phyloP scores from a whole-genome alignment of 2,329 filamentous ascomycete species.

The Neopestalotiopsis clavispora region DNA sequence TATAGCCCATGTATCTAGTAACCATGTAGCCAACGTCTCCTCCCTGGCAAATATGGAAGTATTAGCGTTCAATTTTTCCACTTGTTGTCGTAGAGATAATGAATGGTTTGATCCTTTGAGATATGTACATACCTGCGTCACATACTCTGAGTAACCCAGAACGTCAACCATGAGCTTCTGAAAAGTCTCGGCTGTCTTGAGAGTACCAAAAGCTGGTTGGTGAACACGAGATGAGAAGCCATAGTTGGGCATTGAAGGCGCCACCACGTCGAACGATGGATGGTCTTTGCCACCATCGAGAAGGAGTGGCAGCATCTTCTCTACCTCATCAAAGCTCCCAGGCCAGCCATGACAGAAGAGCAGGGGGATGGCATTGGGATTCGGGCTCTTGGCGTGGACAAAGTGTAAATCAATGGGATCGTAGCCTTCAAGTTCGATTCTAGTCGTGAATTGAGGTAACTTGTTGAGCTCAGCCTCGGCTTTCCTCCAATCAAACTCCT shows the following conservation, averaged over 20 bases:
- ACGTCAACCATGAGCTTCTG: conserved; percentile 62
- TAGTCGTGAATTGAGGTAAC: conserved; percentile 62
- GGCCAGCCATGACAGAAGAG: conserved; percentile 48
- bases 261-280: conserved; percentile 51
- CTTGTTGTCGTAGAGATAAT: not conserved
- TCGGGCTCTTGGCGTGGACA: conserved; percentile 56
- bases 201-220: conserved; percentile 58
- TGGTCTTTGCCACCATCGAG: conserved; percentile 25
- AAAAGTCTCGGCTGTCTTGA: conserved; percentile 62
- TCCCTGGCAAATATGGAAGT: conserved; percentile 38
- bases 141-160: conserved; percentile 63
- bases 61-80: not conserved
- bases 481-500: conserved; percentile 64
- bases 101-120: not conserved
- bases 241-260: conserved; percentile 52
- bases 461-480: conserved; percentile 64
- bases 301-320: conserved; percentile 53
- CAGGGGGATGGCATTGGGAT: conserved; percentile 40
- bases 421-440: conserved; percentile 61
- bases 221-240: conserved; percentile 43
- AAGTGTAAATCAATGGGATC: conserved; percentile 66
- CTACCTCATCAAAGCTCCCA: conserved; percentile 65
- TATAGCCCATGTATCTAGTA: conserved; percentile 61
- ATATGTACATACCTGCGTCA: conserved; percentile 41
- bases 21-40: conserved; percentile 75